A percentile compares a stretch with the other conserved stretches of the same genome.
phyloP scores from a whole-genome alignment of 1,284 basidiomycete species.

The Tilletia indica region DNA sequence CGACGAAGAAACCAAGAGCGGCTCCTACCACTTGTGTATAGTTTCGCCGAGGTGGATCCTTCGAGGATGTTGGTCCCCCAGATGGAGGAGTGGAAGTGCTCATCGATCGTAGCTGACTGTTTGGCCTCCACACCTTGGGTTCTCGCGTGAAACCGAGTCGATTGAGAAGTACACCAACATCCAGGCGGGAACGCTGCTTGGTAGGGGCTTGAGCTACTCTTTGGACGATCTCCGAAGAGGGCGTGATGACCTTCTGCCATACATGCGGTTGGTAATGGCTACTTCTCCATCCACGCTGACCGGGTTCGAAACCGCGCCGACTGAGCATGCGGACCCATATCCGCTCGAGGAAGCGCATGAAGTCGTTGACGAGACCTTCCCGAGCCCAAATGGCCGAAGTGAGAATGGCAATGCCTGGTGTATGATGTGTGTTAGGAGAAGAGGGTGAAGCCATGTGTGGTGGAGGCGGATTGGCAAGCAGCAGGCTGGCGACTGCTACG shows the following conservation, averaged over 20 bases:
- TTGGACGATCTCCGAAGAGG: too few species aligned
- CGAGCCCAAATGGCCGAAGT: slow-evolving; percentile 52
- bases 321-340: slow-evolving; percentile 30
- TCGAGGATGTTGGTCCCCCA: too few species aligned
- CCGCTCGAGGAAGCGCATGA: slow-evolving; percentile 50
- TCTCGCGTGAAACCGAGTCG: too few species aligned
- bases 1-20: slow-evolving; percentile 7
- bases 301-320: slow-evolving; percentile 31
- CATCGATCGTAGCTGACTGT: too few species aligned
- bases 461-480: background rate
- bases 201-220: too few species aligned
- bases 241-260: too few species aligned
- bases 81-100: too few species aligned
- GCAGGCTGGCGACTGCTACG: background rate
- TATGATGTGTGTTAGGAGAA: background rate
- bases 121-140: too few species aligned
- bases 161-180: too few species aligned
- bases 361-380: slow-evolving; percentile 49
- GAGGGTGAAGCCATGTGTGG: background rate
- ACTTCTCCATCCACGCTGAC: slow-evolving; percentile 27
- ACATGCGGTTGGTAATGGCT: background rate
- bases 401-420: slow-evolving; percentile 49
- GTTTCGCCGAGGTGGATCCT: background rate
- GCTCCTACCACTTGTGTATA: background rate
- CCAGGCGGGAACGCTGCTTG: too few species aligned